These are phyloP conservation scores for Candida maris DNA, from an alignment of 805 yeast genomes.

Conservation along the genomic window DNA sequence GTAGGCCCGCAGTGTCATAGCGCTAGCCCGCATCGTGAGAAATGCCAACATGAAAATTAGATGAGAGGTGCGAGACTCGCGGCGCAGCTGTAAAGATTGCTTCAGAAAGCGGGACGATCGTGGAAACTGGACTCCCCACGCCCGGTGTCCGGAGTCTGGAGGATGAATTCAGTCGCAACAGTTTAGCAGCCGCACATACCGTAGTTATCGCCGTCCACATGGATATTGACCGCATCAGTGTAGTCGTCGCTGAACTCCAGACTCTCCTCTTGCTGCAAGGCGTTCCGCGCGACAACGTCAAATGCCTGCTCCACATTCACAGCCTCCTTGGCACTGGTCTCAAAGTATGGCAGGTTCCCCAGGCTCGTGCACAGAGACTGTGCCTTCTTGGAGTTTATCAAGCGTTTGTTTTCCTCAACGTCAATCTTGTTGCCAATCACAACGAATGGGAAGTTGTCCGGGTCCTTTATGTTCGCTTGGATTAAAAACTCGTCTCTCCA, in stretches of 20 bases:
- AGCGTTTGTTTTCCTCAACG: constrained; percentile 85
- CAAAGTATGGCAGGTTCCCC: constrained; percentile 83
- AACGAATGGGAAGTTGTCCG: constrained; percentile 93
- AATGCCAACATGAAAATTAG: too few relatives aligned
- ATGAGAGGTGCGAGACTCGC: too few relatives aligned
- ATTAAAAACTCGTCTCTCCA: constrained; percentile 96
- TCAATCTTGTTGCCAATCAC: constrained; percentile 94
- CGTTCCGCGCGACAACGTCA: constrained; percentile 93
- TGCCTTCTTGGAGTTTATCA: constrained; percentile 55
- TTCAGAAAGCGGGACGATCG: too few relatives aligned
- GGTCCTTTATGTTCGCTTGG: constrained; percentile 90
- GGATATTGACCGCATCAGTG: constrained; percentile 93
- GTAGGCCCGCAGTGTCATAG: too few relatives aligned
- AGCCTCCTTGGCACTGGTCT: constrained; percentile 96
- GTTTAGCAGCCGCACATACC: constrained; percentile 75
- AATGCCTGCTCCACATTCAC: constrained; percentile 94
- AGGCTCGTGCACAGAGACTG: constrained; percentile 39
- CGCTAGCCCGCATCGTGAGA: too few relatives aligned
- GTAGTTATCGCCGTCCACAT: constrained; percentile 71
- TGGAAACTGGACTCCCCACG: too few relatives aligned
- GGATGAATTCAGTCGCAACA: too few relatives aligned
- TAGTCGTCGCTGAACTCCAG: constrained; percentile 91
- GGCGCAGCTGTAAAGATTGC: too few relatives aligned
- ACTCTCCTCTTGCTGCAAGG: constrained; percentile 90
- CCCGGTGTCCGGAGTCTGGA: too few relatives aligned